A percentile compares a stretch with the other conserved stretches of the same genome.
phyloP scores from a whole-genome alignment of 1,139 yeast genomes.

The Pichia norvegensis region DNA sequence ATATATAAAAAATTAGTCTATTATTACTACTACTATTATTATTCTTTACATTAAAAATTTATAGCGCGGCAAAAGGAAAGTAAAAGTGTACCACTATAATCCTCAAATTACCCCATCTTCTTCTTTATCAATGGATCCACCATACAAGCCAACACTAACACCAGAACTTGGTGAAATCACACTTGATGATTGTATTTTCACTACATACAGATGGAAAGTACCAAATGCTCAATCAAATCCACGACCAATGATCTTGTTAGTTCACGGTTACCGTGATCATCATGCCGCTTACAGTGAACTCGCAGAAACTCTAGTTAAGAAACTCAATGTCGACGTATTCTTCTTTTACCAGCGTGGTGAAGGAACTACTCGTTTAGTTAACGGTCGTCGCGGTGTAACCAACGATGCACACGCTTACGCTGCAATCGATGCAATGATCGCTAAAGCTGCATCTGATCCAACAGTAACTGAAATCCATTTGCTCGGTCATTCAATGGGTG shows the following conservation, averaged over 20 bases:
- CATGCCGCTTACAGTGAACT: constrained; percentile 45
- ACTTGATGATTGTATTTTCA: constrained; percentile 11
- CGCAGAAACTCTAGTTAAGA: constrained; percentile 48
- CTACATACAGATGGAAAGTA: constrained; percentile 5
- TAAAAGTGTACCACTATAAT: too few relatives aligned
- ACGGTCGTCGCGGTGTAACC: constrained; percentile 53
- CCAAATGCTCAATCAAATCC: neutral
- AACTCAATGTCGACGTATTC: constrained; percentile 62
- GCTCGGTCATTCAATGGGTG: constrained; percentile 96
- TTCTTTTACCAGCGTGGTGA: constrained; percentile 87
- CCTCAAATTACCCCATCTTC: too few relatives aligned
- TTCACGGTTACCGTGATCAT: constrained; percentile 68
- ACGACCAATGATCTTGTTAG: neutral
- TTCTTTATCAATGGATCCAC: neutral
- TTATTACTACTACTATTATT: constrained; percentile 3
- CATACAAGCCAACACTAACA: neutral
- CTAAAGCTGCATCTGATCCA: constrained; percentile 28
- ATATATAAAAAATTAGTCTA: neutral
- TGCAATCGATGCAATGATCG: constrained; percentile 64
- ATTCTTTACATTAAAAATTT: neutral
- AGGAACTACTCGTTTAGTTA: constrained; percentile 59
- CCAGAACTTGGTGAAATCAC: neutral
- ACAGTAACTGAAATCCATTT: constrained; percentile 36
- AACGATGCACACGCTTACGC: constrained; percentile 55
- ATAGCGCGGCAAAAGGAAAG: neutral